Base-by-base conservation (phyloP, 139 green algal genomes). In the Auxenochlorella pyrenoidosa region DNA sequence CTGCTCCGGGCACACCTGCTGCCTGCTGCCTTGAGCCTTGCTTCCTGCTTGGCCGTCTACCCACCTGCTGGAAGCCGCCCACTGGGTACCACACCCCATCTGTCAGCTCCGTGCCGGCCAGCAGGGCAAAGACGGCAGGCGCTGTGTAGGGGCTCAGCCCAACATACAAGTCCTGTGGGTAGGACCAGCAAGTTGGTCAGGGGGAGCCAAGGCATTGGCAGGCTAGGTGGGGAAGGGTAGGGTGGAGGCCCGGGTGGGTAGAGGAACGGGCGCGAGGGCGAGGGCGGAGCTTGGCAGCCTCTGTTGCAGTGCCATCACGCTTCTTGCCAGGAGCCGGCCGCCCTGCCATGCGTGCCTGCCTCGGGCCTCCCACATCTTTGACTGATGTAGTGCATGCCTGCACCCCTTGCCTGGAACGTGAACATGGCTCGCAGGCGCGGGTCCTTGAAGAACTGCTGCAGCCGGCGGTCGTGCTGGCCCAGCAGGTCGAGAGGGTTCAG, bases 61-160 rank as follows among this genome's bases (percentile, higher is more conserved):
- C 22, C 59, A 97, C 90, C 85, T 92, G 90, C 3, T 81, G 65
- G 82, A 98, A 98, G 26, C 96, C 96, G 22, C 96, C 95, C 38
- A 92, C 66, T 0, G 96, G 96, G 88, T 97, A 93, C 90, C 87
- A 98, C 28, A 98, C 95, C 6, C 96, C 96, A 73, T 98, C 96
- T 15, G 91, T 97, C 40, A 98, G 86, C 89, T 98, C 96, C 13
- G 96, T 98, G 38, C 93, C 96, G 0, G 95, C 96, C 41, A 98
- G 92, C 71, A 98, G 84, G 65, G 79, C 93, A 91, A 96, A 98
- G 54, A 96, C 95, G 1, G 92, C 95, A 5, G 96, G 96, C 0
- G 96, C 96, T 22, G 86, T 92, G 90, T 95, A 95, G 5, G 96
- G 96, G n/a, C 83, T 90, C 1, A 98, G 87, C 28, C 95, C 96